A percentile compares a stretch with the other conserved stretches of the same genome.
Conservation (phyloP, 164 flowering plant genomes). For the Umbilicus rupestris region DNA sequence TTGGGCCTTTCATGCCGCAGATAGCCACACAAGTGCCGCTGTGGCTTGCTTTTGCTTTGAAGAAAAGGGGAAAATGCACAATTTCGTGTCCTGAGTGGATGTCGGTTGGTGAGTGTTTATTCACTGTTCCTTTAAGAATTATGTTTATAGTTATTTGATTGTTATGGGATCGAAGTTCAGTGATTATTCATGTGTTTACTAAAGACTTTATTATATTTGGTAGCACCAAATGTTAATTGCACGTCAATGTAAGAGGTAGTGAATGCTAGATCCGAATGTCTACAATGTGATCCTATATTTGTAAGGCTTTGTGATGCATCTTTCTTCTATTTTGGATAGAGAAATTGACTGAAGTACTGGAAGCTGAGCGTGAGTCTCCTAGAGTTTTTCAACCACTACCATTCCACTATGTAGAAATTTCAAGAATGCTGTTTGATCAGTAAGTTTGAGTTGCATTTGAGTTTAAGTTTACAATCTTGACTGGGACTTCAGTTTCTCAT, state of each 20-base stretch:
- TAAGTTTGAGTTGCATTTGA: conserved; percentile 23
- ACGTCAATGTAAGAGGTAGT: no score
- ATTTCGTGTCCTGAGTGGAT: conserved; percentile 82
- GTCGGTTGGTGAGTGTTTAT: conserved; percentile 53
- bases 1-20: conserved; percentile 79
- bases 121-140: neutral
- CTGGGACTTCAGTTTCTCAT: neutral
- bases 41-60: conserved; percentile 82
- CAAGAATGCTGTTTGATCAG: conserved; percentile 82
- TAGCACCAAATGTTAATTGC: neutral
- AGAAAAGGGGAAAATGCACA: conserved; percentile 84
- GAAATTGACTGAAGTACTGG: conserved; percentile 57
- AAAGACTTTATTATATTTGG: neutral
- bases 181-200: neutral
- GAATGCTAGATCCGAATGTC: no score
- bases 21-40: conserved; percentile 59
- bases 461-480: neutral
- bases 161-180: no score
- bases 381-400: conserved; percentile 68
- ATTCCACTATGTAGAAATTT: conserved; percentile 85
- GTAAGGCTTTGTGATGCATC: neutral
- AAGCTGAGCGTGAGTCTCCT: conserved; percentile 78
- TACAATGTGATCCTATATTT: neutral
- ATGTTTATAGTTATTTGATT: neutral
- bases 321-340: conserved; percentile 32